phyloP scores from a whole-genome alignment of 768 basidiomycete species.

The Termitomyces sp. region DNA sequence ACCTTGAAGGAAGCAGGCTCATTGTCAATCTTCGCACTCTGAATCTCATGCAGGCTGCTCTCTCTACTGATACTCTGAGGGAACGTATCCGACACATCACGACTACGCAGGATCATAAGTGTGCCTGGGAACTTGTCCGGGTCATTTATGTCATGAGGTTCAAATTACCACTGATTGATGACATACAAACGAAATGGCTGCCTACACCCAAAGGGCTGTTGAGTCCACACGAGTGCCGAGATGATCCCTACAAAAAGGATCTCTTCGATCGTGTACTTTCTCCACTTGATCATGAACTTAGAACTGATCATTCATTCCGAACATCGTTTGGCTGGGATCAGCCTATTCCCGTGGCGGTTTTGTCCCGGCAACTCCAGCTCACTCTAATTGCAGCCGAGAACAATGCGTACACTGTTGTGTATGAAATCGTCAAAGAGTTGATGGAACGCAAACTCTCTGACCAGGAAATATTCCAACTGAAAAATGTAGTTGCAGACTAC shows the following conservation, averaged over 20 bases:
- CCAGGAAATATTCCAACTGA: constrained; percentile 15
- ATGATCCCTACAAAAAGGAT: constrained; percentile 18
- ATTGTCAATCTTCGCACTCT: constrained; percentile 19
- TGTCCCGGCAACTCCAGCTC: constrained; percentile 30
- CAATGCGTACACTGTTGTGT: constrained; percentile 9
- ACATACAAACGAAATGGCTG: constrained; percentile 27
- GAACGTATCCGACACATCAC: constrained; percentile 33
- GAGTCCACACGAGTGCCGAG: constrained; percentile 24
- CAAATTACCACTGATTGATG: constrained; percentile 3
- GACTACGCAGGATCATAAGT: not conserved
- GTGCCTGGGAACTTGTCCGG: constrained; percentile 20
- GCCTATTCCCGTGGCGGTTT: constrained; percentile 24
- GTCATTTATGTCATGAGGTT: constrained; percentile 18
- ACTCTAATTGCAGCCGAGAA: not conserved
- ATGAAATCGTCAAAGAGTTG: constrained; percentile 27
- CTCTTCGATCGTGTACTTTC: constrained; percentile 40
- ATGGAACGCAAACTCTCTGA: constrained; percentile 18
- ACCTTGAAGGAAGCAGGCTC: constrained; percentile 7
- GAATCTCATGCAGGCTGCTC: constrained; percentile 22
- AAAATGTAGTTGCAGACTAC: constrained; percentile 10
- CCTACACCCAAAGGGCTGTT: constrained; percentile 34
- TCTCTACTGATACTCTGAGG: constrained; percentile 28
- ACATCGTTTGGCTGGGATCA: constrained; percentile 36
- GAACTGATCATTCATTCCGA: constrained; percentile 25
- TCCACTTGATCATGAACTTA: constrained; percentile 22